Evolutionary conservation across 306 rosid genomes (phyloP), one percentile per base, ranked within the genome.

Genomic region (Aeschynomene evenia): DNA sequence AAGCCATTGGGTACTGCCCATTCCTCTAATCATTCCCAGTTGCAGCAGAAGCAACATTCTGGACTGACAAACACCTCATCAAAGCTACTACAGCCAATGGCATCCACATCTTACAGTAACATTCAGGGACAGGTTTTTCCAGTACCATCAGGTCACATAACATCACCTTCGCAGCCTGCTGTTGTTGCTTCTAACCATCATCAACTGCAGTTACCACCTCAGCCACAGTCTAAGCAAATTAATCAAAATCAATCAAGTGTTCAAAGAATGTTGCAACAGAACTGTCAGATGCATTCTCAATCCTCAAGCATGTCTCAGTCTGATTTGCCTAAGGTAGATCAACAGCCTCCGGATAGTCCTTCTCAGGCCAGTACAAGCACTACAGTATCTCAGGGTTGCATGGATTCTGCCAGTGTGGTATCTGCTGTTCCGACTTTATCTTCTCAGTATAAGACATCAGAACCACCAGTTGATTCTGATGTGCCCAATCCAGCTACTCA

Each of bases 391-490:
- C 85, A 72, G 71, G 82, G 85, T 34, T 74, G 84, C 70, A 53
- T 62, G 68, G 90, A 88, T 82, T 76, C 87, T 15, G 58, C 84
- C 21, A 77, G 69, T 80, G 72, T 55, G 36, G 82, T 59, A 48
- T 68, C 92, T 7, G 86, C 61, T 74, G 67, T 81, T 70, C 81
- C 91, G 72, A 40, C 79, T 20, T 76, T 57, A 42, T 75, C 90
- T 77, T 69, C 90, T 72, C 94, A 84, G 80, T 80, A 85, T 91
- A 88, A 88, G 75, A 79, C 89, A 31, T 85, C 96, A 15, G 99
- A 91, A 66, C 56, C 77, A 18, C 74, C 68, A 12, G 77, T 71
- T 76, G 94, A 82, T 68, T 83, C 98, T 59, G 75, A 70, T 72
- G 39, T 74, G 37, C 77, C 78, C 64, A 81, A 80, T 89, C 65